Evolutionary conservation across 139 green algal species (phyloP).

Genomic region (Auxenochlorella pyrenoidosa): DNA sequence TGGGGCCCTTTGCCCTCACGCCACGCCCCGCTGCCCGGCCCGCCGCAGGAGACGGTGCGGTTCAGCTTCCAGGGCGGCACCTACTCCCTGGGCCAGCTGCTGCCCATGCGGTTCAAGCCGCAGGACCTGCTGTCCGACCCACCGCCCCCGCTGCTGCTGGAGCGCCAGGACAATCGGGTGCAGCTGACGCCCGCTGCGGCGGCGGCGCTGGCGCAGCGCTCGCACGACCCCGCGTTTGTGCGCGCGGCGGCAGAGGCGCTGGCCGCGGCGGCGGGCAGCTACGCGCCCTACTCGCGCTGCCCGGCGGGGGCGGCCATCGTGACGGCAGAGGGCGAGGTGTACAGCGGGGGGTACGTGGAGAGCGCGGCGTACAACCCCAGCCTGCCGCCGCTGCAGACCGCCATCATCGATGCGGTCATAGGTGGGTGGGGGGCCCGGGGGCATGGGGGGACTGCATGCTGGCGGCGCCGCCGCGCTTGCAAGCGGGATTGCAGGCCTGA

Average conservation of each 20-base stretch:
- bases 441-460: neutral
- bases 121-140: constrained; percentile 68
- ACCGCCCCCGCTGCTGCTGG: constrained; percentile 71
- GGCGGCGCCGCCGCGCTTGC: no score
- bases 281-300: constrained; percentile 84
- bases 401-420: constrained; percentile 72
- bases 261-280: constrained; percentile 52
- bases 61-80: constrained; percentile 66
- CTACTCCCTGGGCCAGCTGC: constrained; percentile 69
- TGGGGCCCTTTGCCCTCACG: no score
- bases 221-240: constrained; percentile 38
- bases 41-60: constrained; percentile 62
- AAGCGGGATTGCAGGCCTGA: no score
- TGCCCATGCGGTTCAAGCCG: constrained; percentile 81
- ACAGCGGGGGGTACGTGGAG: constrained; percentile 80
- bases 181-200: constrained; percentile 30
- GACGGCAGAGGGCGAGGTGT: constrained; percentile 55
- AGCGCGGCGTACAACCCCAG: constrained; percentile 89
- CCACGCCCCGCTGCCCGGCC: no score
- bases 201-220: neutral
- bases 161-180: constrained; percentile 71
- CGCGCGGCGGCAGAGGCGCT: constrained; percentile 56
- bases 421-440: constrained; percentile 21
- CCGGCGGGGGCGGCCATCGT: constrained; percentile 75
- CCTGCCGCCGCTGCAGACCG: constrained; percentile 80